Evolutionary conservation across 495 filamentous ascomycete genomes (phyloP).

Genomic region (Talaromyces adpressus): DNA sequence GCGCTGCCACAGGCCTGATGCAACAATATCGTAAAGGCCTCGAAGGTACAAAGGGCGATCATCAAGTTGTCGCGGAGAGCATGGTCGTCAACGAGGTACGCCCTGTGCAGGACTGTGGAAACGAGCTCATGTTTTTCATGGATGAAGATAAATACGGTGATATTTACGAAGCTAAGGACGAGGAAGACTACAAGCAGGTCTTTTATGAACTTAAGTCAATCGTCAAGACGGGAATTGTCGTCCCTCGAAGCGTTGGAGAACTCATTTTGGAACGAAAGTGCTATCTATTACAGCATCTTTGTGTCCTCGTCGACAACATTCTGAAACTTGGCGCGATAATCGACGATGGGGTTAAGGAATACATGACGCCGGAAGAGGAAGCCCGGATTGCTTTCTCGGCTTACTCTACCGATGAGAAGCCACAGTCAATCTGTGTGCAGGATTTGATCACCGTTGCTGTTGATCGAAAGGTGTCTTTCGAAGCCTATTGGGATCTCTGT

Average conservation of each 20-base stretch:
- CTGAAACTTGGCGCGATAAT: constrained; percentile 21
- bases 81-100: constrained; percentile 14
- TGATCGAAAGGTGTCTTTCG: constrained; percentile 12
- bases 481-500: constrained; percentile 19
- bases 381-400: constrained; percentile 13
- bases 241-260: constrained; percentile 22
- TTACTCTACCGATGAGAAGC: constrained; percentile 8
- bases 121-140: constrained; percentile 18
- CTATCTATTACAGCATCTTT: constrained; percentile 10
- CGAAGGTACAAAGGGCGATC: constrained; percentile 11
- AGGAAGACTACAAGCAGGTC: constrained; percentile 6
- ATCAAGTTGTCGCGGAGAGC: constrained; percentile 15
- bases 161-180: background rate
- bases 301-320: constrained; percentile 27
- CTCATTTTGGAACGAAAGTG: constrained; percentile 25
- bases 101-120: background rate
- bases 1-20: constrained; percentile 19
- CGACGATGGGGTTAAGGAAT: constrained; percentile 9
- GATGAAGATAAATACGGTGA: constrained; percentile 17
- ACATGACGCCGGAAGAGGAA: constrained; percentile 13
- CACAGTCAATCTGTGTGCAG: constrained; percentile 12
- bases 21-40: constrained; percentile 19
- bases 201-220: constrained; percentile 10
- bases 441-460: constrained; percentile 13
- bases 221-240: constrained; percentile 11